A percentile compares a stretch with the other conserved stretches of the same genome.
These are phyloP conservation scores for Aspergillus olivimuriae DNA, from an alignment of 495 filamentous ascomycete genomes.

Conservation along the genomic window DNA sequence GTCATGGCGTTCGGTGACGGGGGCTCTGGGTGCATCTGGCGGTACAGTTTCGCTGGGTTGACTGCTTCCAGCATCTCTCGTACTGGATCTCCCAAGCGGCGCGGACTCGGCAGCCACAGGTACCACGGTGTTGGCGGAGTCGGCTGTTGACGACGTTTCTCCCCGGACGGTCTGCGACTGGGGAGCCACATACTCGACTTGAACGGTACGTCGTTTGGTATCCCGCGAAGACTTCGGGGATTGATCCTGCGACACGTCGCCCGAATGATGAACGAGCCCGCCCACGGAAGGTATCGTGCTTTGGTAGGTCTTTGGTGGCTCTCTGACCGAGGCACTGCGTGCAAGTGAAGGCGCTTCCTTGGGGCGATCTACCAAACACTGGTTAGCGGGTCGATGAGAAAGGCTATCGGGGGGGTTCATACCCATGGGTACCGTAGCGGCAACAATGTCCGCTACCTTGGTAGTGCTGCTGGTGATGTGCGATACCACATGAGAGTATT, in stretches of 20 bases:
- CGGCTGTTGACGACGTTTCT: conserved; percentile 32
- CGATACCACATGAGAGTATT: conserved; percentile 89
- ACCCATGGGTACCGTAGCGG: conserved; percentile 65
- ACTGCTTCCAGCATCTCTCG: conserved; percentile 7
- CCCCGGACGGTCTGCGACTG: conserved; percentile 71
- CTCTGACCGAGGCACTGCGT: conserved; percentile 87
- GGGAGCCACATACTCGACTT: conserved; percentile 96
- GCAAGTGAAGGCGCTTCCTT: conserved; percentile 61
- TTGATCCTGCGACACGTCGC: conserved; percentile 65
- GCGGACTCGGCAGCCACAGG: conserved; percentile 11
- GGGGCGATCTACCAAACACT: conserved; percentile 32
- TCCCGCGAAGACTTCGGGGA: conserved; percentile 62
- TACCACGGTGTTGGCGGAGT: conserved; percentile 8
- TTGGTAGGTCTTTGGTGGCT: conserved; percentile 66
- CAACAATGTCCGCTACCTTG: conserved; percentile 76
- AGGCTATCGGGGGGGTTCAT: too few species aligned
- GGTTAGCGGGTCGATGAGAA: conserved; percentile 36
- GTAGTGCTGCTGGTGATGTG: conserved; percentile 95
- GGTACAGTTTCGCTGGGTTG: background rate
- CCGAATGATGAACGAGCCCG: conserved; percentile 67
- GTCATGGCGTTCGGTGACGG: conserved; percentile 4
- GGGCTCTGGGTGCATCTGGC: conserved; percentile 6
- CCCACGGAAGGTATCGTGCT: conserved; percentile 53
- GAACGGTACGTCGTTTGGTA: conserved; percentile 87
- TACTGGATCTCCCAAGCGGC: conserved; percentile 14